Evolutionary conservation across 2,329 filamentous ascomycete genomes (phyloP).

Genomic region (Dactylellina parvicollis): DNA sequence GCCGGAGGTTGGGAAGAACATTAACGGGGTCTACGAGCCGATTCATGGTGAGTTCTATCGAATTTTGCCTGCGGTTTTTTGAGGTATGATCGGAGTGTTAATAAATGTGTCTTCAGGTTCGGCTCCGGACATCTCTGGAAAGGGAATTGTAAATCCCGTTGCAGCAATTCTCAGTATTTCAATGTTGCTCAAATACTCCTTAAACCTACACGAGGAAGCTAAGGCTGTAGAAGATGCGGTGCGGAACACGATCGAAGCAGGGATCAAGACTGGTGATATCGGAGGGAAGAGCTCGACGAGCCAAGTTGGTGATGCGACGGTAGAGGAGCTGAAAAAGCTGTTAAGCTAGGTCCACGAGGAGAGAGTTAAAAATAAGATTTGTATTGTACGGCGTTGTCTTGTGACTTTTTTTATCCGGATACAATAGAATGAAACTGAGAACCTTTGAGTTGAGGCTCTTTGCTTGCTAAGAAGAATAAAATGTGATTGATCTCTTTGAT

Average conservation of each 20-base stretch:
- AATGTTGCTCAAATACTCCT: constrained; percentile 96
- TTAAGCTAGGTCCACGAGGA: constrained; percentile 20
- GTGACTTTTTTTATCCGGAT: background rate
- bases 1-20: constrained; percentile 82
- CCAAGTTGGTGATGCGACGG: constrained; percentile 85
- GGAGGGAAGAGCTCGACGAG: constrained; percentile 78
- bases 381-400: background rate
- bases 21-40: constrained; percentile 96
- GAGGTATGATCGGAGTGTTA: background rate
- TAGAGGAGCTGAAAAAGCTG: constrained; percentile 60
- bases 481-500: background rate
- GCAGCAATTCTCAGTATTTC: constrained; percentile 90
- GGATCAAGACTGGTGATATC: constrained; percentile 83
- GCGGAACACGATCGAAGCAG: constrained; percentile 78
- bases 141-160: constrained; percentile 85
- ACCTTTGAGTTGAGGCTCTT: background rate
- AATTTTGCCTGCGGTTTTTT: background rate
- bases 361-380: background rate
- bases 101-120: constrained; percentile 59
- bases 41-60: constrained; percentile 77
- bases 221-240: constrained; percentile 83
- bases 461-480: background rate
- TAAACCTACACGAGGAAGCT: constrained; percentile 80
- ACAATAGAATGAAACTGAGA: background rate
- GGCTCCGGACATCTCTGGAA: constrained; percentile 90